Conservation (phyloP, 805 yeast species). For the Cyberlindnera nakhonratchasimensis region DNA sequence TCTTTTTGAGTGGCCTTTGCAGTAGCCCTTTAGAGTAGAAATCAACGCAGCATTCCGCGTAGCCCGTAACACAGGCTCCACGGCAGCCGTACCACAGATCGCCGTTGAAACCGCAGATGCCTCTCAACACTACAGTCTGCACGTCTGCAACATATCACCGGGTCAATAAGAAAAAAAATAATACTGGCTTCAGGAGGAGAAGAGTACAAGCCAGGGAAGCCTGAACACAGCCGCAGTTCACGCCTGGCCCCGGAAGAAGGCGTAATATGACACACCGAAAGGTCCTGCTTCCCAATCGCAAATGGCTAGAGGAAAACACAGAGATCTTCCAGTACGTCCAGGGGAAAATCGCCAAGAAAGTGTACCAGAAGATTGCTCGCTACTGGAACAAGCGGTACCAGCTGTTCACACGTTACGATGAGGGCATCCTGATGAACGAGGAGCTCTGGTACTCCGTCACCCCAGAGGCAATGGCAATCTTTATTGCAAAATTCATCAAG, state of each 20-base stretch:
- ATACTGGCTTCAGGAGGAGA: not conserved
- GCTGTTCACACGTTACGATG: constrained; percentile 61
- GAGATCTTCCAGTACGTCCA: constrained; percentile 9
- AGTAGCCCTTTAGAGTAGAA: no score
- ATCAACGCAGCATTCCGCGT: no score
- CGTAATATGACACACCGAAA: not conserved
- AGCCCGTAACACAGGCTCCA: no score
- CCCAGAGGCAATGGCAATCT: constrained; percentile 68
- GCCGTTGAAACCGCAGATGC: no score
- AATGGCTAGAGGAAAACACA: constrained; percentile 7
- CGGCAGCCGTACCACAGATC: no score
- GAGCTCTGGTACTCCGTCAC: constrained; percentile 90
- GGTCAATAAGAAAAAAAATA: not conserved
- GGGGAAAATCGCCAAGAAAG: constrained; percentile 7
- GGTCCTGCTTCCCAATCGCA: constrained; percentile 10
- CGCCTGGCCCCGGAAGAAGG: no score
- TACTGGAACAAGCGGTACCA: constrained; percentile 57
- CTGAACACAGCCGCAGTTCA: not conserved
- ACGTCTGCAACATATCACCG: no score
- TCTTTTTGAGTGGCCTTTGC: no score
- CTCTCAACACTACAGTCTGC: no score
- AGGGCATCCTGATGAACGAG: constrained; percentile 63
- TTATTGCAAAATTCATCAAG: constrained; percentile 50
- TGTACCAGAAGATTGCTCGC: constrained; percentile 8
- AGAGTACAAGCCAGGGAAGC: not conserved